Evolutionary conservation across 441 rosid species (phyloP), one percentile per base, ranked within the genome.

Genomic region (Euphorbia celastroides): DNA sequence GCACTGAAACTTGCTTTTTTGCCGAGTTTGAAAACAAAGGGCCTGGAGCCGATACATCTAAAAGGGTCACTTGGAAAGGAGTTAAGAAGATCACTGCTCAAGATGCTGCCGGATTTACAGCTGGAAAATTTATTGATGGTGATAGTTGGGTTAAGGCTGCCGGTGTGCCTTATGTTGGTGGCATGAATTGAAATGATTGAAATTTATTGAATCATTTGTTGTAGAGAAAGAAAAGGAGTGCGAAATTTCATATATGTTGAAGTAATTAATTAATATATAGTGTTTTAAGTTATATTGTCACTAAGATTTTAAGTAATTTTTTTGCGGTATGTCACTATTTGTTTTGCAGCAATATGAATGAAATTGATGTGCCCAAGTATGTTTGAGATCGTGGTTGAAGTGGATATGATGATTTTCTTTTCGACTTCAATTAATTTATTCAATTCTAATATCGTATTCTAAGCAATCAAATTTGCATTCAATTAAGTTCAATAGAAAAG

Each of bases 11-110:
- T 23, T 62, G 77, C 36, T 79, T 36, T 27, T 92, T 83, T 17
- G 75, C 82, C 0, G 98, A 92, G 82, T 79, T 65, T 60, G 26
- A 71, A 27, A 88, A 88, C 69, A 65, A 71, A 51, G 98, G 97
- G 28, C 74, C 86, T 25, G 96, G 98, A 7, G 74, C 98, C 0
- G 74, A 3, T 19, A 67, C 36, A 41, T 38, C 77, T 0, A 41
- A 52, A 2, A 81, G 91, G 64, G 98, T 83, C 5, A 77, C 28
- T 1, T 90, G 96, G 97, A 77, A 68, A 7, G 92, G 96, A 0
- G 51, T 86, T 36, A 81, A 73, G 79, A 80, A 64, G 62, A 31
- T 86, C 0, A 17, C 68, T 0, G 36, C 70, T 0, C 14, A 60
- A 17, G 74, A 75, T 2, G 86, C 79, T 41, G 48, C 19, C 7